Conservation (phyloP, 2,329 filamentous ascomycete genomes). For the Alternaria novae-zelandiae region DNA sequence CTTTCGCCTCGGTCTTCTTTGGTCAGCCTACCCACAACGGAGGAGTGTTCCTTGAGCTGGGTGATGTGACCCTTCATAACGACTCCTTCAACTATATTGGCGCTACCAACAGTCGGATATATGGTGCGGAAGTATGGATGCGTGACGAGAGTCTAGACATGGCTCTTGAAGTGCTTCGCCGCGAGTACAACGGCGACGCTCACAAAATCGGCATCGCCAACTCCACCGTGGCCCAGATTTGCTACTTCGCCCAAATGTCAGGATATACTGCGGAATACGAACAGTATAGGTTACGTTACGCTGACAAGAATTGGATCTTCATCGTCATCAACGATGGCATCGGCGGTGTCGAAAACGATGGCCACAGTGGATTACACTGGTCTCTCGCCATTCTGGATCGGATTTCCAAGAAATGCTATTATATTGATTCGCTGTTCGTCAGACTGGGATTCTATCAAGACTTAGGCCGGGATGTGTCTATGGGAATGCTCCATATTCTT, state of each 20-base stretch:
- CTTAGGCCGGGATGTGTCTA: not conserved
- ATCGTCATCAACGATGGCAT: constrained; percentile 33
- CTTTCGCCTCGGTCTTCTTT: not conserved
- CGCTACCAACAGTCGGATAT: not conserved
- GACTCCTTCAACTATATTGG: constrained; percentile 14
- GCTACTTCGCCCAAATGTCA: constrained; percentile 4
- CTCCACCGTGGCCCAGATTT: constrained; percentile 19
- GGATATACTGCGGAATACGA: constrained; percentile 11
- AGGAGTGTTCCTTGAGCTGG: constrained; percentile 20
- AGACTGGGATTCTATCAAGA: not conserved
- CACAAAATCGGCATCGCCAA: constrained; percentile 25
- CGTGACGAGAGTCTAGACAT: constrained; percentile 26
- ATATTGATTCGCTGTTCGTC: constrained; percentile 26
- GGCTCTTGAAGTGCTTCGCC: constrained; percentile 23
- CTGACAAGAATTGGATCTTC: constrained; percentile 31
- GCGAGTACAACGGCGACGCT: constrained; percentile 4
- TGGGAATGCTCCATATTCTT: constrained; percentile 19
- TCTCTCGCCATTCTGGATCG: constrained; percentile 25
- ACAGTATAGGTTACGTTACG: constrained; percentile 14
- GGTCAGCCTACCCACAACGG: not conserved
- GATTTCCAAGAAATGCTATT: constrained; percentile 8
- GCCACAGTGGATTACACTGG: constrained; percentile 28
- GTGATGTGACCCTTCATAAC: constrained; percentile 17
- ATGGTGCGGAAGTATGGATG: constrained; percentile 16
- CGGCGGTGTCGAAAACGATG: not conserved